phyloP scores from a whole-genome alignment of 2,329 filamentous ascomycete genomes.

The Coccinonectria pachysandricola region DNA sequence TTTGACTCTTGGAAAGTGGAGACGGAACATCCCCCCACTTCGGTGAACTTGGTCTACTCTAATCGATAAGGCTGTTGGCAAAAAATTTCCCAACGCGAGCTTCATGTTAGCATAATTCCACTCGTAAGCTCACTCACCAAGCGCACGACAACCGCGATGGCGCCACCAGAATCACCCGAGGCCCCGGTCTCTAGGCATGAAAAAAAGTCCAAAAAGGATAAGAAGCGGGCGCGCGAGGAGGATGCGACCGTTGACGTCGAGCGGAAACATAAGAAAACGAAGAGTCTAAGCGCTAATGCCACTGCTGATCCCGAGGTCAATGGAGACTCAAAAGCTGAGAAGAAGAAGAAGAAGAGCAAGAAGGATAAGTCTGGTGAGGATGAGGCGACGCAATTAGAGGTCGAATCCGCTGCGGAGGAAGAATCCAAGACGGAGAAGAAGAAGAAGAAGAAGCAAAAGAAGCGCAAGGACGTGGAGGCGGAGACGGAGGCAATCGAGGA shows the following conservation, averaged over 20 bases:
- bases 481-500: conserved; percentile 6
- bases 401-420: conserved; percentile 4
- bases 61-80: conserved; percentile 12
- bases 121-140: no score
- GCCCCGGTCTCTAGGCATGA: conserved; percentile 23
- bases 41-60: conserved; percentile 12
- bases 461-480: conserved; percentile 11
- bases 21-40: conserved; percentile 5
- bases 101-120: no score
- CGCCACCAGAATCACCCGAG: conserved; percentile 23
- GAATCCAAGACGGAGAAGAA: conserved; percentile 15
- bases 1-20: background rate
- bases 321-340: conserved; percentile 23
- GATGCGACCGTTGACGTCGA: conserved; percentile 29
- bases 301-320: conserved; percentile 15
- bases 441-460: conserved; percentile 24
- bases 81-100: conserved; percentile 14
- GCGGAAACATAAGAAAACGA: conserved; percentile 40
- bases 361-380: conserved; percentile 17
- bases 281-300: conserved; percentile 30
- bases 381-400: conserved; percentile 4
- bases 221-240: conserved; percentile 37
- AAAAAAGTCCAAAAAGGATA: conserved; percentile 32
- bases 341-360: conserved; percentile 22
- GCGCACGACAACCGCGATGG: no score